Base-by-base conservation (phyloP, 2,329 filamentous ascomycete species). In the Plectosphaerella sp. region DNA sequence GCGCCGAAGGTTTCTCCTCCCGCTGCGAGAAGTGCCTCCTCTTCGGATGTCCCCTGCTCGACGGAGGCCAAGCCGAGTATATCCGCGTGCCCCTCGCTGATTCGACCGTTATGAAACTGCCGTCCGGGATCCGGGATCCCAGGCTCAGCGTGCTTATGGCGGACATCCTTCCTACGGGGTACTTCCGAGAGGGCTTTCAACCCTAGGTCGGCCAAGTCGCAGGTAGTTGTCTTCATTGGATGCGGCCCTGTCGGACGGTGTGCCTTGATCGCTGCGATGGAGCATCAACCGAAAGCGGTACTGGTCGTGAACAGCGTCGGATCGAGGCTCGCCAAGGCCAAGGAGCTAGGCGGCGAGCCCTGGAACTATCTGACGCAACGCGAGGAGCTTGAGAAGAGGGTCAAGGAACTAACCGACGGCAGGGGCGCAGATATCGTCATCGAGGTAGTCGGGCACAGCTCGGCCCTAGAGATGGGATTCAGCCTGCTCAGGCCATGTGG, bases 141-240 rank as follows among this genome's bases (percentile, higher is more conserved):
- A 28, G 25, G 24, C 25, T 47, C 8, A 10, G 24, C 4, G 84
- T 95, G 7, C 78, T 96, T 24, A 96, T 96, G 91, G 91, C 89
- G 15, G 91, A 96, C 64, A 95, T 96, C 62, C 96, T 94, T 69
- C 91, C 91, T 1, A 90, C 86, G 0, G 89, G 92, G 8, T 96
- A 84, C 71, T 96, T 92, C 61, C 24, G 24, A 28, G 22, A 28
- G 25, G 14, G 24, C n/a, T 15, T 33, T 47, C 20, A 45, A 45
- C 8, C 11, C 18, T 25, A 22, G 20, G 43, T 28, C 43, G 20
- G 43, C 43, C 20, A 45, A 45, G 12, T 15, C 18, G 43, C 20
- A 22, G 14, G 45, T 47, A 9, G 84, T 91, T 0, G 88, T 95
- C 1, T 73, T 96, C 20, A 82, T 96, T 54, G 92, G 92, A 6